Conservation (phyloP, 495 filamentous ascomycete genomes). For the Delitschia confertaspora region DNA sequence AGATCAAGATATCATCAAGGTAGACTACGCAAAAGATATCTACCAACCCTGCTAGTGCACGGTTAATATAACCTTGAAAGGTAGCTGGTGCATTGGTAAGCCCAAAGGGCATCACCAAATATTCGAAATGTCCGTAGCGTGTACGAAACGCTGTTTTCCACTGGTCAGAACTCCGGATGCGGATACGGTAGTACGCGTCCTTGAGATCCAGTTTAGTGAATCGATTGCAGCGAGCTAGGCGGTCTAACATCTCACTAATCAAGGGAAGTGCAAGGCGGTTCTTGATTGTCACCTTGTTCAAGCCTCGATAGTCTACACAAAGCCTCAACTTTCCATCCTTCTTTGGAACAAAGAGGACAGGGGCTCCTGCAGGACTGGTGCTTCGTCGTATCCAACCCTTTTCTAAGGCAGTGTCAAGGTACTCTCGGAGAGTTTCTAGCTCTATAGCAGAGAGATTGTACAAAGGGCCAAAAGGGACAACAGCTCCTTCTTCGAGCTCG, state of each 20-base stretch:
- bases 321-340: constrained; percentile 16
- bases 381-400: constrained; percentile 15
- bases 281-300: constrained; percentile 25
- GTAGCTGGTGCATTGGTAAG: constrained; percentile 25
- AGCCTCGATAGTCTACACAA: constrained; percentile 22
- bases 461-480: constrained; percentile 7
- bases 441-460: constrained; percentile 18
- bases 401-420: constrained; percentile 3
- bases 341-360: constrained; percentile 27
- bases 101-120: constrained; percentile 25
- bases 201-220: constrained; percentile 25
- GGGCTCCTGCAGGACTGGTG: constrained; percentile 7
- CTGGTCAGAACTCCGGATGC: constrained; percentile 17
- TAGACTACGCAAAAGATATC: constrained; percentile 19
- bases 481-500: neutral
- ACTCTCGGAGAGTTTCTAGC: constrained; percentile 8
- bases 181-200: constrained; percentile 17
- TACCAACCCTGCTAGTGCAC: constrained; percentile 7
- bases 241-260: constrained; percentile 19
- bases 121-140: constrained; percentile 23
- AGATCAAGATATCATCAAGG: constrained; percentile 28
- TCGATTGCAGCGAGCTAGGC: constrained; percentile 1
- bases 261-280: constrained; percentile 22
- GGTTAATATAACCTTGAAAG: constrained; percentile 24
- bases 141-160: constrained; percentile 29